phyloP scores from a whole-genome alignment of 768 basidiomycete genomes.

The Leccinum imitatum region DNA sequence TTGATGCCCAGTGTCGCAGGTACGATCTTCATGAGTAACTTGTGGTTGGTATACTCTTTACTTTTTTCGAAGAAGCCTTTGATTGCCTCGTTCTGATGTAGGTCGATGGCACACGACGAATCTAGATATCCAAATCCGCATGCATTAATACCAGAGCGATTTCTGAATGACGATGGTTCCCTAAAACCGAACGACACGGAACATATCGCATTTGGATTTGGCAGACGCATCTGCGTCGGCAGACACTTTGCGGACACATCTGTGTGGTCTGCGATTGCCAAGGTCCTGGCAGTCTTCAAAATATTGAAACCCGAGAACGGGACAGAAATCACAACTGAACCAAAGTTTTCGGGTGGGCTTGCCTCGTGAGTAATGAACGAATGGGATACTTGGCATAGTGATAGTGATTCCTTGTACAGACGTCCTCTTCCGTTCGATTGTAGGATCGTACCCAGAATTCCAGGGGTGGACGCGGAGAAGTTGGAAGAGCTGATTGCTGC shows the following conservation, averaged over 20 bases:
- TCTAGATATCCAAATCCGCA: neutral
- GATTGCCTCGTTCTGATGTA: neutral
- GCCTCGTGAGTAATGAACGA: too few relatives aligned
- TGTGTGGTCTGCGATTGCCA: neutral
- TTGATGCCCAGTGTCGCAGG: neutral
- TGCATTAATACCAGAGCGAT: neutral
- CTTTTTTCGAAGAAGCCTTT: neutral
- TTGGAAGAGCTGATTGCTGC: too few relatives aligned
- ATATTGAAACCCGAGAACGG: neutral
- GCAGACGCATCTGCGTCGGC: neutral
- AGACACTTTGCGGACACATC: neutral
- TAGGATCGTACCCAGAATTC: too few relatives aligned
- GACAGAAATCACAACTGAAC: neutral
- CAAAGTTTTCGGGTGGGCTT: neutral
- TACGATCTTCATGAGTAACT: neutral
- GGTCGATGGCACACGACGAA: conserved; percentile 1
- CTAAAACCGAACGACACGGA: neutral
- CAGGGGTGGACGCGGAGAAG: too few relatives aligned
- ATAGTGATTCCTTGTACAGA: too few relatives aligned
- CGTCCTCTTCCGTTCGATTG: too few relatives aligned
- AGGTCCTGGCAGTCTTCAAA: neutral
- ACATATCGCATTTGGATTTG: neutral
- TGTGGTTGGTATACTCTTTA: neutral
- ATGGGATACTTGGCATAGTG: too few relatives aligned
- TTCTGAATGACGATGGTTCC: neutral